phyloP scores from a whole-genome alignment of 1,284 basidiomycete genomes.

The Caloboletus firmus region DNA sequence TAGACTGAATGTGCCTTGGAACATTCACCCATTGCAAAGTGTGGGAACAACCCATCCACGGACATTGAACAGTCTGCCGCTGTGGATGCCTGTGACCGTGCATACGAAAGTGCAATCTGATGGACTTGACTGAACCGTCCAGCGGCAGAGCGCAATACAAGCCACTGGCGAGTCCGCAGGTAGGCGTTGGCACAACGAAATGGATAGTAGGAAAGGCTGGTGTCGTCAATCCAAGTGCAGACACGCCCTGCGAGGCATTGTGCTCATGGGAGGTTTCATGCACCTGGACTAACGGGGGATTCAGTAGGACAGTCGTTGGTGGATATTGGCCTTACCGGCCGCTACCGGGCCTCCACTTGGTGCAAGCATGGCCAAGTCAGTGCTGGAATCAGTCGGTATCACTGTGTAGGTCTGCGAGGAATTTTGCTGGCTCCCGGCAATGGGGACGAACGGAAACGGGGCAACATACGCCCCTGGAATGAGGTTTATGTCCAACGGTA shows the following conservation, averaged over 20 bases:
- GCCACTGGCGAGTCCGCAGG: conserved; percentile 2
- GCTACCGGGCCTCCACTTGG: background rate
- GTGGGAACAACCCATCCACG: conserved; percentile 13
- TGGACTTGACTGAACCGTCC: conserved; percentile 4
- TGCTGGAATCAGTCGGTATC: background rate
- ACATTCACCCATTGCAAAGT: conserved; percentile 14
- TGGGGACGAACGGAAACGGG: background rate
- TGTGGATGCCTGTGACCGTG: conserved; percentile 10
- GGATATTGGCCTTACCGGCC: background rate
- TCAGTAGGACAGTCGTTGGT: background rate
- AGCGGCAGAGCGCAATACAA: conserved; percentile 6
- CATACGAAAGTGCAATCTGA: conserved; percentile 10
- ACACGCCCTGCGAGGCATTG: background rate
- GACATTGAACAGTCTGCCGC: conserved; percentile 8
- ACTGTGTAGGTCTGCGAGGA: background rate
- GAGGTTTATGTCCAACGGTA: background rate
- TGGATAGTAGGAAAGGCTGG: background rate
- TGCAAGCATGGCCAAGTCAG: background rate
- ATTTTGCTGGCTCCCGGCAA: background rate
- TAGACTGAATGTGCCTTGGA: conserved; percentile 16
- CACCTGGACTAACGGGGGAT: background rate
- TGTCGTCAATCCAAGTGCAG: background rate
- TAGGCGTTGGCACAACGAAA: background rate
- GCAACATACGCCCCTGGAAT: background rate
- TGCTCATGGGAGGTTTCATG: background rate